These are phyloP conservation scores for Erodium maritimum DNA, from an alignment of 345 rosid genomes.

Conservation along the genomic window DNA sequence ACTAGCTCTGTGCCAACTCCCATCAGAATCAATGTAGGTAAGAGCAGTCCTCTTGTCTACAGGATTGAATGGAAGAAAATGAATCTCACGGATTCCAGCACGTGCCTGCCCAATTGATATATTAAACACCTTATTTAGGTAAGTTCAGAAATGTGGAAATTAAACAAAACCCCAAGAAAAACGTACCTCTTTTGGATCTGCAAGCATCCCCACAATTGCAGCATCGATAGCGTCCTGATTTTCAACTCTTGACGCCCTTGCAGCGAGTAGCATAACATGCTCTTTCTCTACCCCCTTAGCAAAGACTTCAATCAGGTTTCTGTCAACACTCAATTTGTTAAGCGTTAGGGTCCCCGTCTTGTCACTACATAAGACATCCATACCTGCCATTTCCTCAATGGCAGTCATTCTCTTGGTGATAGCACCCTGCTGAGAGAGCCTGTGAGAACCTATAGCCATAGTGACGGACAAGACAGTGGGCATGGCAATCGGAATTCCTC, in stretches of 20 bases:
- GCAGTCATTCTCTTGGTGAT: conserved; percentile 51
- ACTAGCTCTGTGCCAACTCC: conserved; percentile 32
- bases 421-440: conserved; percentile 41
- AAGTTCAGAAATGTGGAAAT: too few relatives aligned
- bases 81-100: conserved; percentile 33
- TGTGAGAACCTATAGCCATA: conserved; percentile 46
- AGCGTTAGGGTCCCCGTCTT: conserved; percentile 46
- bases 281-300: conserved; percentile 17
- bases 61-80: conserved; percentile 40
- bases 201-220: conserved; percentile 30
- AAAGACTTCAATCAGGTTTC: conserved; percentile 30
- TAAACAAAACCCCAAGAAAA: background rate
- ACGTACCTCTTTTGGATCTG: conserved; percentile 34
- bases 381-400: conserved; percentile 49
- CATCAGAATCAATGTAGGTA: conserved; percentile 25
- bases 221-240: conserved; percentile 50
- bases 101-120: conserved; percentile 16
- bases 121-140: too few relatives aligned
- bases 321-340: conserved; percentile 40
- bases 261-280: conserved; percentile 22
- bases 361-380: conserved; percentile 44
- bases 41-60: conserved; percentile 43
- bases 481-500: conserved; percentile 49
- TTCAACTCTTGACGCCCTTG: conserved; percentile 37
- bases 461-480: conserved; percentile 45